Base-by-base conservation (phyloP, 192 early-diverging fungal species). In the Pecoramyces ruminantium region DNA sequence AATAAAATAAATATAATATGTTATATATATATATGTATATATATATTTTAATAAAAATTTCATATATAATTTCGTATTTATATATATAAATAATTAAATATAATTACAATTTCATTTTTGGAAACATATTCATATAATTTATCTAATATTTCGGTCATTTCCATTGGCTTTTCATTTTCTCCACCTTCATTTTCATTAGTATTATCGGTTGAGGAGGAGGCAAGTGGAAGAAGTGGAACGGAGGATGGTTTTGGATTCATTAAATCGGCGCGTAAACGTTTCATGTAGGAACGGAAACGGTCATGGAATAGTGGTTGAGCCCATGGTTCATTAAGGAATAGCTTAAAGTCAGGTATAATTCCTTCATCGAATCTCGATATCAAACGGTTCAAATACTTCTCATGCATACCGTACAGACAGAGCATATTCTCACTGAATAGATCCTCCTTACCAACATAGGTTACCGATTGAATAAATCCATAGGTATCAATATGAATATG, bases 281-380 rank as follows among this genome's bases (percentile, higher is more conserved):
- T 29, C 42, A 83, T 77, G 78, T 87, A 90, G 2, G 38, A 79
- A 18, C 81, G 80, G 79, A 90, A 90, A 21, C 88, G 81, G 82
- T 90, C 89, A 79, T 88, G 86, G 84, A 84, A 90, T 21, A 90
- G 77, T 0, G 88, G 86, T 29, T 87, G 82, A 8, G 89, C 89
- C 89, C 89, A 90, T 16, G 85, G 81, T 80, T 88, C 87, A 16
- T 78, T 40, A 40, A 90, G 83, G 83, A 87, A 90, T 29, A 6
- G 85, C 38, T 85, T 83, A 82, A 90, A 90, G 78, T 90, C 88
- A 13, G 79, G 38, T 78, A 90, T 89, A 30, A 88, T 84, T 13
- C 87, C 89, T 78, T 90, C 89, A 79, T 90, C 88, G 82, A 89
- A 90, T 78, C 89, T 58, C 3, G 86, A 81, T 16, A 85, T 84